Percentiles rank a stretch among this genome's conserved stretches.
Evolutionary conservation across 2,329 filamentous ascomycete species (phyloP).

Genomic region (Chalaropsis ovoidea): DNA sequence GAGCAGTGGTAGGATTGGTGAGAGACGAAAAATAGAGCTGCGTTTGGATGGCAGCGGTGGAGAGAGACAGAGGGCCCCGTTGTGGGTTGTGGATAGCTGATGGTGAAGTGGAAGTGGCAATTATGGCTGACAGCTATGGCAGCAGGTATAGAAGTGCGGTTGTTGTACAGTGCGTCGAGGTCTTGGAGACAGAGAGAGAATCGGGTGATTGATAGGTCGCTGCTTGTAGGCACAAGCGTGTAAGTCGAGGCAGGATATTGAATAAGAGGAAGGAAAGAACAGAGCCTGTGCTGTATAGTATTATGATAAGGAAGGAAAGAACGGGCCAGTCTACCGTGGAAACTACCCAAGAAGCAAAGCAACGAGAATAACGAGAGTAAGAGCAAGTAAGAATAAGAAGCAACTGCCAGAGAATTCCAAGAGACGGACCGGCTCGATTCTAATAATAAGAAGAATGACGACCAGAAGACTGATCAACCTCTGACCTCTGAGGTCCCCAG

Average conservation of each 20-base stretch:
- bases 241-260: slow-evolving; percentile 11
- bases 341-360: not conserved
- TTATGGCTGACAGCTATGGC: not conserved
- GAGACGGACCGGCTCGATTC: slow-evolving; percentile 10
- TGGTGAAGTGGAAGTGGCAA: not conserved
- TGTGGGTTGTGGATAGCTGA: not conserved
- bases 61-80: not conserved
- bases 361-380: not conserved
- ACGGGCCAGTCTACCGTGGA: not conserved
- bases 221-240: not conserved
- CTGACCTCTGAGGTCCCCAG: slow-evolving; percentile 5
- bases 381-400: not conserved
- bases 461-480: slow-evolving; percentile 6
- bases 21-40: not conserved
- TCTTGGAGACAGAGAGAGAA: not conserved
- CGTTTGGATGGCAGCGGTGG: not conserved
- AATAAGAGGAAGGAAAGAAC: not conserved
- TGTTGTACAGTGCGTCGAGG: not conserved
- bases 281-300: not conserved
- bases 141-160: not conserved
- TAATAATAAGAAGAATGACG: slow-evolving; percentile 17
- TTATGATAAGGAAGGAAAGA: not conserved
- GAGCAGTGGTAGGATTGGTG: not conserved
- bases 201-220: not conserved
- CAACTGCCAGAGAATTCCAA: not conserved